Conservation (phyloP, 2,329 filamentous ascomycete genomes). For the Ophiostoma novo-ulmi region DNA sequence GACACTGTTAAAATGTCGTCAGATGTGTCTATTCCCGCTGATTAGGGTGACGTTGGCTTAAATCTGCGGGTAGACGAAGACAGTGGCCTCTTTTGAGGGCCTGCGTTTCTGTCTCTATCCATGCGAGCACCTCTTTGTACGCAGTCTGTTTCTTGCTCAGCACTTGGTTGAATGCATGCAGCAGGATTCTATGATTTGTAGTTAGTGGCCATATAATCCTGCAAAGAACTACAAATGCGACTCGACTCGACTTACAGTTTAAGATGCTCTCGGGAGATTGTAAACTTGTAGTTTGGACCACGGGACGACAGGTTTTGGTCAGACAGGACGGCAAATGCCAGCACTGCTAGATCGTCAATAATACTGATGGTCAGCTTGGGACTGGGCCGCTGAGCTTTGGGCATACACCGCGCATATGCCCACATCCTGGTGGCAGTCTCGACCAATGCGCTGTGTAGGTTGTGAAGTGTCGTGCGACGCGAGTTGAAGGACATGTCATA, state of each 20-base stretch:
- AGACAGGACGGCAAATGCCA: constrained; percentile 60
- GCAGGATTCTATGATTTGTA: constrained; percentile 53
- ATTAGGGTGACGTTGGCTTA: not conserved
- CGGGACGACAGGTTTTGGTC: constrained; percentile 44
- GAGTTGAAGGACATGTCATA: constrained; percentile 77
- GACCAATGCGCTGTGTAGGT: constrained; percentile 67
- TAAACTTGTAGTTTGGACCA: constrained; percentile 52
- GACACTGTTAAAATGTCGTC: not conserved
- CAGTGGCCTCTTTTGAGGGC: constrained; percentile 33
- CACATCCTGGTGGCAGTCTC: constrained; percentile 74
- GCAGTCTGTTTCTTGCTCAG: constrained; percentile 66
- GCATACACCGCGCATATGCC: constrained; percentile 57
- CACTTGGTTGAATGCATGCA: constrained; percentile 63
- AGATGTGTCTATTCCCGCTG: not conserved
- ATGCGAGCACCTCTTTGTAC: constrained; percentile 59
- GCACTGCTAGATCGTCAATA: constrained; percentile 59
- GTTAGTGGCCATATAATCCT: not conserved
- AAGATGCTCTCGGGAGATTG: constrained; percentile 56
- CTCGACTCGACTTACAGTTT: not conserved
- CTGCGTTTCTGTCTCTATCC: constrained; percentile 53
- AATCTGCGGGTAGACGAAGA: constrained; percentile 22
- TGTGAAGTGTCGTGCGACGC: constrained; percentile 60
- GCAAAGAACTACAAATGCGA: not conserved
- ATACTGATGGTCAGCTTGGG: constrained; percentile 59
- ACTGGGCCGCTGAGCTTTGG: constrained; percentile 50